Evolutionary conservation across 768 basidiomycete species (phyloP).

Genomic region (Mycena alexandri): DNA sequence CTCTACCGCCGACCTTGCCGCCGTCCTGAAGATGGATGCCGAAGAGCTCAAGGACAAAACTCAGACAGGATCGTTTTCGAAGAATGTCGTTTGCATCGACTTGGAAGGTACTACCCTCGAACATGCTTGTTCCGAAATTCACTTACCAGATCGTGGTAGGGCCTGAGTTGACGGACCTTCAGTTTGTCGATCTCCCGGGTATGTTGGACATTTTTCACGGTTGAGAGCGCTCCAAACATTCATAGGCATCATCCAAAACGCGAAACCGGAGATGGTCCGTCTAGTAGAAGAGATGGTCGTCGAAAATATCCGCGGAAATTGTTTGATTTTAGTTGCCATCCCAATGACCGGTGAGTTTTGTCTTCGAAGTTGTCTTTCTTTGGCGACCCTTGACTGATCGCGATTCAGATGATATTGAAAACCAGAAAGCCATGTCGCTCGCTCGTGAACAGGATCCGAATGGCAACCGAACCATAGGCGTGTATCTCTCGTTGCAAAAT

Average conservation of each 20-base stretch:
- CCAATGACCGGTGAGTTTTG: slow-evolving; percentile 61
- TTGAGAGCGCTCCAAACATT: not conserved
- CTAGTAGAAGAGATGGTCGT: slow-evolving; percentile 64
- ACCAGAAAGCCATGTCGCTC: slow-evolving; percentile 64
- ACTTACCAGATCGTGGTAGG: not conserved
- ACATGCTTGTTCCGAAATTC: too few relatives aligned
- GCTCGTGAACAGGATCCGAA: slow-evolving; percentile 59
- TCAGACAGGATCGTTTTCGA: slow-evolving; percentile 47
- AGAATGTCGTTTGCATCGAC: slow-evolving; percentile 57
- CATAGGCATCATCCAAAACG: slow-evolving; percentile 64
- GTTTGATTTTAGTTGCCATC: slow-evolving; percentile 65
- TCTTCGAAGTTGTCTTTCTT: too few relatives aligned
- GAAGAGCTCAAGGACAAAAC: slow-evolving; percentile 29
- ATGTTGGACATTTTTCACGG: not conserved
- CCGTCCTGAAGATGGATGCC: slow-evolving; percentile 33
- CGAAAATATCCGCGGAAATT: slow-evolving; percentile 62
- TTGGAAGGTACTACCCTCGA: slow-evolving; percentile 43
- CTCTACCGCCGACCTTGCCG: slow-evolving; percentile 24
- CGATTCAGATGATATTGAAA: slow-evolving; percentile 67
- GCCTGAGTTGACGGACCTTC: slow-evolving; percentile 51
- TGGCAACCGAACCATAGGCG: slow-evolving; percentile 66
- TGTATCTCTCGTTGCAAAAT: not conserved
- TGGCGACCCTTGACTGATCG: not conserved
- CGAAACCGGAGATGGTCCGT: slow-evolving; percentile 53
- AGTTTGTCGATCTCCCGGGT: slow-evolving; percentile 57